Evolutionary conservation across 192 early-diverging fungal species (phyloP).

Genomic region (Jimgerdemannia lactiflua): DNA sequence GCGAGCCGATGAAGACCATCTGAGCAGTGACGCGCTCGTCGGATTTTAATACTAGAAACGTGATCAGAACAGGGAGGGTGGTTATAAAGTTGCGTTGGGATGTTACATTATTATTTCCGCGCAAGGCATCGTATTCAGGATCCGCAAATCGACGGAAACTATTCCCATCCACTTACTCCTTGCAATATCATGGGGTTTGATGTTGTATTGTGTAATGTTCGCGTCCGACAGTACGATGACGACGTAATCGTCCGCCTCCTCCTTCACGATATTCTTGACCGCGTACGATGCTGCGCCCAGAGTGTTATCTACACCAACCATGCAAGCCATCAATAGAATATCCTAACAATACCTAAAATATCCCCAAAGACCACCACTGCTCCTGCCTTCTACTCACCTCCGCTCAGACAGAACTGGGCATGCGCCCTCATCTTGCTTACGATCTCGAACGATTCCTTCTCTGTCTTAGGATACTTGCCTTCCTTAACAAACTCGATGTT

Average conservation of each 20-base stretch:
- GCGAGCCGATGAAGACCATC: constrained; percentile 80
- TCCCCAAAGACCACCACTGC: not conserved
- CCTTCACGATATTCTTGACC: constrained; percentile 65
- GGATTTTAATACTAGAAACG: constrained; percentile 53
- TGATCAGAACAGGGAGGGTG: not conserved
- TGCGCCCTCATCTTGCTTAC: constrained; percentile 73
- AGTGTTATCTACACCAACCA: constrained; percentile 58
- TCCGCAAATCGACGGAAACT: not conserved
- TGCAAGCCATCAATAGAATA: not conserved
- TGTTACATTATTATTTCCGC: not conserved
- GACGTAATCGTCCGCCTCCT: constrained; percentile 79
- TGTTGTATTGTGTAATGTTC: constrained; percentile 77
- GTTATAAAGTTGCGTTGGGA: not conserved
- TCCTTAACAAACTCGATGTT: constrained; percentile 70
- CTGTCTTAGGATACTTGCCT: constrained; percentile 72
- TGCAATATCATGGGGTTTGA: constrained; percentile 64
- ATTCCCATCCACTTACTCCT: constrained; percentile 39
- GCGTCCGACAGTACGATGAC: constrained; percentile 78
- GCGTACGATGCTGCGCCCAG: constrained; percentile 61
- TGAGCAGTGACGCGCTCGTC: constrained; percentile 70
- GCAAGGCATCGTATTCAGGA: not conserved
- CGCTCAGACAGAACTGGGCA: constrained; percentile 77
- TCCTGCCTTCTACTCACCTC: constrained; percentile 26
- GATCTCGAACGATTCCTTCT: constrained; percentile 70
- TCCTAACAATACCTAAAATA: too few species aligned